Conservation (phyloP, 2,329 filamentous ascomycete species). For the Cladosporium colombiae region DNA sequence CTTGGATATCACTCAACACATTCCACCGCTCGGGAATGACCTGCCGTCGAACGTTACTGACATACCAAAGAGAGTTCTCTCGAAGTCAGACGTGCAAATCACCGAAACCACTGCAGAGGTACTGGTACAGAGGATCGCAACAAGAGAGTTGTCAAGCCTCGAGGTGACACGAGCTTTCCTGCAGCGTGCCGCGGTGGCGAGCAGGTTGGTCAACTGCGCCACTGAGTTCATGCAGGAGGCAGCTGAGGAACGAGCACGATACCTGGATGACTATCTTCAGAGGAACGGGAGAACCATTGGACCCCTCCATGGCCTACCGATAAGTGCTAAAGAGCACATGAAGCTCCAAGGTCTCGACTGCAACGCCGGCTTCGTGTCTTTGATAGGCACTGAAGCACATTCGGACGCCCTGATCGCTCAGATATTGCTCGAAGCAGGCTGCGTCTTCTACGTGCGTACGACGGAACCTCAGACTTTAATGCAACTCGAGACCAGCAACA, state of each 20-base stretch:
- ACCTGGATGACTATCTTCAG: constrained; percentile 21
- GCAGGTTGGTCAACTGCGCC: constrained; percentile 19
- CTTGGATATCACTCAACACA: too few relatives aligned
- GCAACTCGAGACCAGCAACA: constrained; percentile 24
- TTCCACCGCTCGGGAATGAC: too few relatives aligned
- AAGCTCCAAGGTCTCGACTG: background rate
- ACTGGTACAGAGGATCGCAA: too few relatives aligned
- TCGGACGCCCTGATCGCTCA: constrained; percentile 37
- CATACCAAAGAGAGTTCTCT: too few relatives aligned
- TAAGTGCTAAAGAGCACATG: constrained; percentile 20
- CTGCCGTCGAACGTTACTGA: too few relatives aligned
- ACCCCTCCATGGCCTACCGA: constrained; percentile 24
- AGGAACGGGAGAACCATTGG: constrained; percentile 10
- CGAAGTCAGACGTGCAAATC: too few relatives aligned
- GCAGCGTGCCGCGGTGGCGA: constrained; percentile 19
- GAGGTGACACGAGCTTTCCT: constrained; percentile 20
- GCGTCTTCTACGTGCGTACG: constrained; percentile 24
- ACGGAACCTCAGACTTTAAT: constrained; percentile 21
- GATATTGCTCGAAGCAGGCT: constrained; percentile 34
- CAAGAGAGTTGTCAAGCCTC: background rate
- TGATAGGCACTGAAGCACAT: constrained; percentile 39
- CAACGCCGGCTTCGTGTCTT: too few relatives aligned
- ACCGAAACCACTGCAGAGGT: too few relatives aligned
- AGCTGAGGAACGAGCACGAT: constrained; percentile 11
- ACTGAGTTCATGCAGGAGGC: constrained; percentile 18